Evolutionary conservation across 495 filamentous ascomycete genomes (phyloP).

Genomic region (Penicillium soppii): DNA sequence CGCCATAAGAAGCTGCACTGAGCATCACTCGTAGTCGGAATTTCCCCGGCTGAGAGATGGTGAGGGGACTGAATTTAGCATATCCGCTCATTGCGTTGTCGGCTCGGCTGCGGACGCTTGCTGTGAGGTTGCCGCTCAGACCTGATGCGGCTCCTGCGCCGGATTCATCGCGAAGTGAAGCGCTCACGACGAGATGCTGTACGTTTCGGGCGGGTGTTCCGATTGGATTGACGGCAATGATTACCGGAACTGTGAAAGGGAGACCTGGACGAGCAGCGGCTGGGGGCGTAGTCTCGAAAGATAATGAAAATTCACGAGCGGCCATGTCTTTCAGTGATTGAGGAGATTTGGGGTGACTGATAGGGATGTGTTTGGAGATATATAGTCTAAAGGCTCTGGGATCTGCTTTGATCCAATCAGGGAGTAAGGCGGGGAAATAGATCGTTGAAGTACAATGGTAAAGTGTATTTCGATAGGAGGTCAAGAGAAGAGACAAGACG

Average conservation of each 20-base stretch:
- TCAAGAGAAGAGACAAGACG: background rate
- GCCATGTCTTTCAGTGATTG: slow-evolving; percentile 23
- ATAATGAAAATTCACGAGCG: slow-evolving; percentile 34
- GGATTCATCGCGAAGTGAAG: slow-evolving; percentile 32
- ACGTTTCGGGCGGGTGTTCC: slow-evolving; percentile 24
- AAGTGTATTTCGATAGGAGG: slow-evolving; percentile 1
- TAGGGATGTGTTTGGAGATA: no score
- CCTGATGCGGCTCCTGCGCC: slow-evolving; percentile 23
- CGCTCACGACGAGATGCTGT: slow-evolving; percentile 35
- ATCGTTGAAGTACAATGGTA: slow-evolving; percentile 9
- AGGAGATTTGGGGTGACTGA: background rate
- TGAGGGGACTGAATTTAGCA: slow-evolving; percentile 33
- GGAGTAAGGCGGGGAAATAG: background rate
- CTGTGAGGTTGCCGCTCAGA: slow-evolving; percentile 32
- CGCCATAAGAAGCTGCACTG: slow-evolving; percentile 29
- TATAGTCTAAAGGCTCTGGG: background rate
- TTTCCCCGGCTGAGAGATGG: slow-evolving; percentile 32
- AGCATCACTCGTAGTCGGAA: slow-evolving; percentile 41
- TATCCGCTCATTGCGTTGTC: slow-evolving; percentile 39
- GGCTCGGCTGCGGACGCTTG: slow-evolving; percentile 35
- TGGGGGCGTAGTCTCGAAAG: slow-evolving; percentile 36
- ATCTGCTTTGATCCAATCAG: slow-evolving; percentile 10
- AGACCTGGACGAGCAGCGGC: slow-evolving; percentile 25
- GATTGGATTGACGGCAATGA: slow-evolving; percentile 35
- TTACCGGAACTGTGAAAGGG: slow-evolving; percentile 36